Evolutionary conservation across 1,284 basidiomycete genomes (phyloP).

Genomic region (Macrocystidia cucumis): DNA sequence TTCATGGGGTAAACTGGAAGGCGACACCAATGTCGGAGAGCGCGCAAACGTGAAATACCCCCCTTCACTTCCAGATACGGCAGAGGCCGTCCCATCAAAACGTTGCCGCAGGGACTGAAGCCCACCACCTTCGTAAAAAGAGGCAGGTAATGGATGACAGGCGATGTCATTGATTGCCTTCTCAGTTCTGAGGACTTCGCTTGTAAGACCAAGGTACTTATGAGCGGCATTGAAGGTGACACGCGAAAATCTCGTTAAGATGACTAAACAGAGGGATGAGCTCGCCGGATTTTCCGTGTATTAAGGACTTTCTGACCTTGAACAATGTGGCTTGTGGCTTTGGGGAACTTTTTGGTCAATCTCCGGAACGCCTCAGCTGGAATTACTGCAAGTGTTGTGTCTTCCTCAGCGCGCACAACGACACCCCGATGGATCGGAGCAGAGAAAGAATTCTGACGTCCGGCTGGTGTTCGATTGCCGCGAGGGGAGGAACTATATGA

Average conservation of each 20-base stretch:
- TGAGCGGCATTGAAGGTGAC: constrained; percentile 97
- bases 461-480: no score
- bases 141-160: constrained; percentile 85
- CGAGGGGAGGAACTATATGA: no score
- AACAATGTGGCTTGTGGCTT: constrained; percentile 95
- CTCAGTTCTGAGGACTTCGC: constrained; percentile 93
- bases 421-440: constrained; percentile 47
- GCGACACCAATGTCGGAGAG: constrained; percentile 17
- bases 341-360: constrained; percentile 91
- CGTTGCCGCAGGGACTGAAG: constrained; percentile 84
- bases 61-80: constrained; percentile 37
- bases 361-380: constrained; percentile 94
- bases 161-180: constrained; percentile 96
- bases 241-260: constrained; percentile 90
- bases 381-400: constrained; percentile 97
- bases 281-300: constrained; percentile 7
- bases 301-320: constrained; percentile 52
- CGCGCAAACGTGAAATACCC: constrained; percentile 45
- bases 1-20: constrained; percentile 16
- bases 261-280: constrained; percentile 44
- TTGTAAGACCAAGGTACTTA: constrained; percentile 92
- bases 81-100: constrained; percentile 51
- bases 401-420: constrained; percentile 86
- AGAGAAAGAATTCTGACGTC: constrained; percentile 12
- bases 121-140: constrained; percentile 94